phyloP scores from a whole-genome alignment of 805 yeast species.

The Ogataea neopini region DNA sequence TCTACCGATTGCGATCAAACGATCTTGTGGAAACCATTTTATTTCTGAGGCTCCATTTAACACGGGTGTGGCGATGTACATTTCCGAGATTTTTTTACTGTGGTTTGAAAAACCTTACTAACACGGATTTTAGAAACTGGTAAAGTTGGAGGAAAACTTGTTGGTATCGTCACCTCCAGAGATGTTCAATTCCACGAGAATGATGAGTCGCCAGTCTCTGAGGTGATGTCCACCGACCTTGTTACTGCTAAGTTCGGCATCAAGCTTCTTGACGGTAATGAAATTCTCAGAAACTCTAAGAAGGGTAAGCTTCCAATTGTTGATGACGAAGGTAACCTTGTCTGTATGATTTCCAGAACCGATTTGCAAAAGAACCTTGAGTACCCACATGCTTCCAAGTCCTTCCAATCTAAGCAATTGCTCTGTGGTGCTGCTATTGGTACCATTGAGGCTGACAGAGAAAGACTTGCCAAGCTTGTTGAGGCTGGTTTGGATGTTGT shows the following conservation, averaged over 20 bases:
- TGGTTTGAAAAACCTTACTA: conserved; percentile 12
- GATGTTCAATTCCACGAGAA: conserved; percentile 94
- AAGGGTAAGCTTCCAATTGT: conserved; percentile 97
- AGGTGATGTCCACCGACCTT: conserved; percentile 87
- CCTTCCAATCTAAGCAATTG: conserved; percentile 89
- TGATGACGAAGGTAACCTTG: conserved; percentile 71
- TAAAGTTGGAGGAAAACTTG: conserved; percentile 79
- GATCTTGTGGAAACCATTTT: conserved; percentile 84
- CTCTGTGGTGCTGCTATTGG: conserved; percentile 99
- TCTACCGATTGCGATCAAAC: conserved; percentile 97
- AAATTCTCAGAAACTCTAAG: conserved; percentile 85
- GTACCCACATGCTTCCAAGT: conserved; percentile 94
- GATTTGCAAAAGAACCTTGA: conserved; percentile 95
- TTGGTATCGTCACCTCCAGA: conserved; percentile 96
- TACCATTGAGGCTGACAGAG: conserved; percentile 85
- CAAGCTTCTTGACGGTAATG: conserved; percentile 82
- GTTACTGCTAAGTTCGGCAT: conserved; percentile 84
- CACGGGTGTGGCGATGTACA: background rate
- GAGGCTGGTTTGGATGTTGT: conserved; percentile 98
- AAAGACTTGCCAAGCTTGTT: conserved; percentile 79
- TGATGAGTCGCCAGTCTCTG: conserved; percentile 58
- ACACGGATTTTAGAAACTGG: conserved; percentile 64
- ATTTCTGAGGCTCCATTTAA: background rate
- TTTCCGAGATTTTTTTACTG: too few species aligned
- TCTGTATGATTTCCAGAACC: conserved; percentile 89